These are phyloP conservation scores for Parietaria judaica DNA, from an alignment of 306 rosid species.

Conservation along the genomic window DNA sequence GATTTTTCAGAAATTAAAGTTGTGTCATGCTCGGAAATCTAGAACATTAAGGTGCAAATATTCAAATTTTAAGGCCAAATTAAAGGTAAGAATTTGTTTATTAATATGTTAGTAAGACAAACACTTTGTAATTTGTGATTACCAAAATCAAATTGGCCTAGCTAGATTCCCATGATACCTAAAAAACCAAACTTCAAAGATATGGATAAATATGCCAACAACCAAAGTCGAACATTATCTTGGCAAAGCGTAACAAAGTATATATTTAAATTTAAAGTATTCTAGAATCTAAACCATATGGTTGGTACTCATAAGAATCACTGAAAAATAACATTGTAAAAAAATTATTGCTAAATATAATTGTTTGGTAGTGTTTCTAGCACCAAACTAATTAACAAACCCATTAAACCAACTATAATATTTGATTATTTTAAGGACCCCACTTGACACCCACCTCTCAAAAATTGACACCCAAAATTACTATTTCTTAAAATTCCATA, in stretches of 20 bases:
- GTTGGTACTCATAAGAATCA: conserved; percentile 12
- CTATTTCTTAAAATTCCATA: conserved; percentile 20
- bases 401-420: conserved; percentile 12
- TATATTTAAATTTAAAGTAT: neutral
- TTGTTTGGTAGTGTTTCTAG: conserved; percentile 11
- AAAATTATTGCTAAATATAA: neutral
- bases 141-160: neutral
- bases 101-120: neutral
- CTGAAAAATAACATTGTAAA: neutral
- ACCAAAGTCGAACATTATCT: conserved; percentile 28
- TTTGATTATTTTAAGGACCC: conserved; percentile 35
- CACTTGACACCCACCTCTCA: conserved; percentile 34
- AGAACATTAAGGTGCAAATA: neutral
- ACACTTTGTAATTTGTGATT: neutral
- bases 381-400: conserved; percentile 44
- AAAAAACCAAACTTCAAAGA: conserved; percentile 5
- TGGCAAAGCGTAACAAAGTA: conserved; percentile 9
- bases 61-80: too few relatives aligned
- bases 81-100: neutral
- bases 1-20: neutral
- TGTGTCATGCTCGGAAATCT: neutral
- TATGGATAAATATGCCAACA: conserved; percentile 10
- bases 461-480: conserved; percentile 21
- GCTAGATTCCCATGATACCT: neutral
- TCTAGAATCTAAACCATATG: conserved; percentile 15